Evolutionary conservation across 352 stramenopile species (phyloP).

Genomic region (Phytophthora ohioensis): DNA sequence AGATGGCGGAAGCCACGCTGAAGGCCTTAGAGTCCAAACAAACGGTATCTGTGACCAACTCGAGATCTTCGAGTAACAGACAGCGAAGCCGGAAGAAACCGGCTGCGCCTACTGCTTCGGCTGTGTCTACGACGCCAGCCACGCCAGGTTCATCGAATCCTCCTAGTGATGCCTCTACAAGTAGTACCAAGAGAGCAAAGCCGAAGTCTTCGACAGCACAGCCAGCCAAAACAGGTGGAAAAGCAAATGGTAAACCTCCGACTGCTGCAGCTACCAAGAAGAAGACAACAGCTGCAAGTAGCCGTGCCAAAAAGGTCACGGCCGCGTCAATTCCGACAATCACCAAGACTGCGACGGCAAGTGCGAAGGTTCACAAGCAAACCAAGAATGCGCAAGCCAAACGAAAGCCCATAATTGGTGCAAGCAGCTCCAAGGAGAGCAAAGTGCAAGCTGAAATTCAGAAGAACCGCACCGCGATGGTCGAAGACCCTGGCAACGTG

Average conservation of each 20-base stretch:
- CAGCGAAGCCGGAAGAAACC: conserved; percentile 53
- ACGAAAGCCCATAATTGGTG: conserved; percentile 15
- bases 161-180: conserved; percentile 12
- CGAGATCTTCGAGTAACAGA: conserved; percentile 12
- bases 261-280: conserved; percentile 20
- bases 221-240: conserved; percentile 23
- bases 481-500: conserved; percentile 55
- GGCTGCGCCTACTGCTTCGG: background rate
- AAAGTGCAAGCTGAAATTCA: conserved; percentile 24
- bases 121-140: conserved; percentile 13
- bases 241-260: conserved; percentile 8
- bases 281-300: conserved; percentile 15
- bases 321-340: background rate
- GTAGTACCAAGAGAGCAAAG: conserved; percentile 20
- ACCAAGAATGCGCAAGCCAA: conserved; percentile 13
- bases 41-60: conserved; percentile 8
- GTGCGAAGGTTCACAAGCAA: conserved; percentile 18
- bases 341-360: conserved; percentile 7
- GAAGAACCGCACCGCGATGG: conserved; percentile 33
- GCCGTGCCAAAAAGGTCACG: conserved; percentile 22
- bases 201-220: conserved; percentile 20
- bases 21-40: conserved; percentile 38
- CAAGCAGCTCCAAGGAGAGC: conserved; percentile 26
- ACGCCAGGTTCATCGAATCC: conserved; percentile 20
- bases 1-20: conserved; percentile 42